phyloP scores from a whole-genome alignment of 2,329 filamentous ascomycete genomes.

The Paecilomyces formosus region DNA sequence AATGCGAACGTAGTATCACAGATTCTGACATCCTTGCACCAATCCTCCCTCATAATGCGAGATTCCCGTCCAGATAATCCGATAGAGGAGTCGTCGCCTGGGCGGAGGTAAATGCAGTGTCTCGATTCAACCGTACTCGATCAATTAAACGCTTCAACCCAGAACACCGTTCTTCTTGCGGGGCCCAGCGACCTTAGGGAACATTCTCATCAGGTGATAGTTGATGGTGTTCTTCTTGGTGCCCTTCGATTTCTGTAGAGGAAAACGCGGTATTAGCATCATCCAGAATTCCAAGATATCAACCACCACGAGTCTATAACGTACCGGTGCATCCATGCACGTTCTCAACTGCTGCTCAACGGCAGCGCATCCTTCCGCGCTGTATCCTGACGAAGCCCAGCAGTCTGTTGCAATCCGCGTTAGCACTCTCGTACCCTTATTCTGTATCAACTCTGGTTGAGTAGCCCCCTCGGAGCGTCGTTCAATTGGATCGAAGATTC shows the following conservation, averaged over 20 bases:
- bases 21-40: not conserved
- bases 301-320: constrained; percentile 21
- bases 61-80: not conserved
- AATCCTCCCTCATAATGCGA: not conserved
- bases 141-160: constrained; percentile 16
- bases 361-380: constrained; percentile 50
- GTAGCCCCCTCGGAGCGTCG: not conserved
- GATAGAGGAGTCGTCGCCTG: not conserved
- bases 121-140: not conserved
- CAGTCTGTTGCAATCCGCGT: constrained; percentile 26
- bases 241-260: constrained; percentile 45
- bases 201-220: constrained; percentile 76
- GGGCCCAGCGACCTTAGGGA: constrained; percentile 63
- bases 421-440: not conserved
- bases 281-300: not conserved
- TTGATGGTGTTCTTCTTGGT: constrained; percentile 76
- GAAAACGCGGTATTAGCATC: constrained; percentile 3
- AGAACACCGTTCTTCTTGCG: constrained; percentile 53
- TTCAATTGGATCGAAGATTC: not conserved
- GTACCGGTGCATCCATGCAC: constrained; percentile 75
- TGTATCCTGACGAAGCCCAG: constrained; percentile 40
- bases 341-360: constrained; percentile 55
- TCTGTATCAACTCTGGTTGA: not conserved
- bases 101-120: not conserved
- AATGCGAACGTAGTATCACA: not conserved